Evolutionary conservation across 2,329 filamentous ascomycete species (phyloP), one percentile per base, ranked within the genome.

Genomic region (Chlorencoelia australis): DNA sequence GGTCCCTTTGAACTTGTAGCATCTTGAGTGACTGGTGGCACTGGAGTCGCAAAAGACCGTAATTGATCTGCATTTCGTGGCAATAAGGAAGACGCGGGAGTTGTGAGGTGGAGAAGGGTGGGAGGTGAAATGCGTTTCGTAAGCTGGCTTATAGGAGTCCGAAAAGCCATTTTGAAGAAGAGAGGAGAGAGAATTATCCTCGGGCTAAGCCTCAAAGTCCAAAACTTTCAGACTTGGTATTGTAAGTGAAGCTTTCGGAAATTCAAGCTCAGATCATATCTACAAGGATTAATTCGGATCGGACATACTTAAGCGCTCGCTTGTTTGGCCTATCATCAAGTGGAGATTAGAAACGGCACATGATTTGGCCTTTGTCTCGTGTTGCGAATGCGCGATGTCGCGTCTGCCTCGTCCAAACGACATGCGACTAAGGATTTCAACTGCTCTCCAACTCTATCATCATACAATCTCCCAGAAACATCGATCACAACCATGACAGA

Each of bases 21-120:
- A 69, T 86, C 71, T 59, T 93, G 85, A 0, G 83, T 88, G 15
- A 91, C 85, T 6, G 85, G 83, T 8, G 83, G 82, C 4, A 75
- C 76, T 13, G 70, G 66, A 10, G 76, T 81, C 19, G 79, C 80
- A 48, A 72, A 62, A 30, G 57, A 58, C 49, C 68, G 60, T 37
- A 48, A 66, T 61, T 55, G 52, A 33, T 47, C 36, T 40, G 44
- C 43, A 26, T 30, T 43, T 20, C 42, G 62, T 58, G 46, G 60
- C 57, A 53, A 60, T 52, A 57, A 55, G 47, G 54, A 49, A 39
- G 52, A 53, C n/a, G 22, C 10, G 43, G 52, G 45, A 40, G 26
- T 41, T 42, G 45, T 51, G 34, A 55, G 44, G 28, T 51, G 51
- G 11, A 48, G 48, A 18, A 51, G 41, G 11, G 44, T 45, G 24